phyloP scores from a whole-genome alignment of 768 basidiomycete genomes.

The Tephrocybe sp. region DNA sequence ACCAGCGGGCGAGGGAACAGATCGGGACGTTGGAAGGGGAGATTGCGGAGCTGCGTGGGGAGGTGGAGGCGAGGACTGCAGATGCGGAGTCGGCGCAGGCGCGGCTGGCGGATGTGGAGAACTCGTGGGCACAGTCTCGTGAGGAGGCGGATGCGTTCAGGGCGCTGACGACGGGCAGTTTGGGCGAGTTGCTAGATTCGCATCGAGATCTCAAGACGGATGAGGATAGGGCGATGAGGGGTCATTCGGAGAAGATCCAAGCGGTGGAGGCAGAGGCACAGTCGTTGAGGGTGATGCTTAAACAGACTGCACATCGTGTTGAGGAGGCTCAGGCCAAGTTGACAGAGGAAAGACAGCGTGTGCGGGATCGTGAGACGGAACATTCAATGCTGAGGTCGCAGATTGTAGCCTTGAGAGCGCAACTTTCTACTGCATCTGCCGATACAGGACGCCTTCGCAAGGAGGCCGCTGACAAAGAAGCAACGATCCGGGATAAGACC shows the following conservation, averaged over 20 bases:
- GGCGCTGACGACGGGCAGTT: constrained; percentile 78
- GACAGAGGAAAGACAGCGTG: constrained; percentile 61
- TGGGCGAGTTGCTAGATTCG: constrained; percentile 85
- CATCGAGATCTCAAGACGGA: constrained; percentile 84
- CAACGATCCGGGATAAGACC: constrained; percentile 56
- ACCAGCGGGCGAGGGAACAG: constrained; percentile 67
- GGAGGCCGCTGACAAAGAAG: constrained; percentile 65
- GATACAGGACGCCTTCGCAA: constrained; percentile 71
- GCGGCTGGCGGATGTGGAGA: constrained; percentile 78
- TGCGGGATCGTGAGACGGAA: constrained; percentile 63
- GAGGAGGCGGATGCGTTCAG: constrained; percentile 92
- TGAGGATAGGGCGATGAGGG: constrained; percentile 72
- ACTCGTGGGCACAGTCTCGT: constrained; percentile 87
- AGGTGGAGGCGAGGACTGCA: constrained; percentile 69
- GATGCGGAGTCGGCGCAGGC: constrained; percentile 71
- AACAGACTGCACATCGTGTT: constrained; percentile 68
- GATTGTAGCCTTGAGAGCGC: constrained; percentile 67
- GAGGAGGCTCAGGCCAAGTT: constrained; percentile 70
- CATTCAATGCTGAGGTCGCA: constrained; percentile 67
- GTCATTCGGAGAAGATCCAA: constrained; percentile 78
- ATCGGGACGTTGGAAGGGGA: constrained; percentile 72
- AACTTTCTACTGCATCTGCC: constrained; percentile 63
- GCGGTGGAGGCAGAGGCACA: constrained; percentile 77
- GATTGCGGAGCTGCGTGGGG: constrained; percentile 73
- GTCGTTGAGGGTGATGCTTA: constrained; percentile 76